A percentile compares a stretch with the other conserved stretches of the same genome.
phyloP scores from a whole-genome alignment of 257 asterid genomes.

The Coffea eugenioides region DNA sequence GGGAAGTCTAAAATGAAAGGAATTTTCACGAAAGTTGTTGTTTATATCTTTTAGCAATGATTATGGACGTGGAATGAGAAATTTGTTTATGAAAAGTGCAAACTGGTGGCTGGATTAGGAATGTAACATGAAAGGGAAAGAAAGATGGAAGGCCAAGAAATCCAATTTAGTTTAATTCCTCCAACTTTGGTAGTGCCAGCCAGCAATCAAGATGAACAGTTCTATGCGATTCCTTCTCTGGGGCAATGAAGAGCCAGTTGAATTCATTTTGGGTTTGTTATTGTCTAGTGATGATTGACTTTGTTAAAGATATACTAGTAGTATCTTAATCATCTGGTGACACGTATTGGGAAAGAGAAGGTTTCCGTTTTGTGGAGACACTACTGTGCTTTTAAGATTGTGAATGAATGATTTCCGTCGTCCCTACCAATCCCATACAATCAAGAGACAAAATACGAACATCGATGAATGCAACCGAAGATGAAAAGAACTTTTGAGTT shows the following conservation, averaged over 20 bases:
- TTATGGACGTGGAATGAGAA: background rate
- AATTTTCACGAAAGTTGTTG: background rate
- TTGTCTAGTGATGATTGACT: background rate
- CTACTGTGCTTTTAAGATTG: too few species aligned
- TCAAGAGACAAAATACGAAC: too few species aligned
- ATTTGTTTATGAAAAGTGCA: background rate
- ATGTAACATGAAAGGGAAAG: background rate
- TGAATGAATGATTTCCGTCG: too few species aligned
- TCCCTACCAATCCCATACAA: too few species aligned
- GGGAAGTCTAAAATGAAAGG: too few species aligned
- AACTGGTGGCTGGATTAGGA: background rate
- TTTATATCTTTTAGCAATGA: background rate
- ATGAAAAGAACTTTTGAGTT: too few species aligned
- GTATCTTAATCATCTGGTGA: background rate
- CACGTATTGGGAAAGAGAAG: background rate
- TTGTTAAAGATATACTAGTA: background rate
- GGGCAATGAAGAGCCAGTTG: background rate
- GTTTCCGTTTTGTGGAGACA: background rate
- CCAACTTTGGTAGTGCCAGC: background rate
- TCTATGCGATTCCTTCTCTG: background rate
- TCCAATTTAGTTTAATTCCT: background rate
- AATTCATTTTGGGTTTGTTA: background rate
- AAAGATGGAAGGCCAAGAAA: background rate
- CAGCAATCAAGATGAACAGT: background rate
- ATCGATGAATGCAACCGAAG: too few species aligned